Percentiles rank a stretch among this genome's conserved stretches.
These are phyloP conservation scores for Phytophthora pisi DNA, from an alignment of 352 stramenopile species.

Conservation along the genomic window DNA sequence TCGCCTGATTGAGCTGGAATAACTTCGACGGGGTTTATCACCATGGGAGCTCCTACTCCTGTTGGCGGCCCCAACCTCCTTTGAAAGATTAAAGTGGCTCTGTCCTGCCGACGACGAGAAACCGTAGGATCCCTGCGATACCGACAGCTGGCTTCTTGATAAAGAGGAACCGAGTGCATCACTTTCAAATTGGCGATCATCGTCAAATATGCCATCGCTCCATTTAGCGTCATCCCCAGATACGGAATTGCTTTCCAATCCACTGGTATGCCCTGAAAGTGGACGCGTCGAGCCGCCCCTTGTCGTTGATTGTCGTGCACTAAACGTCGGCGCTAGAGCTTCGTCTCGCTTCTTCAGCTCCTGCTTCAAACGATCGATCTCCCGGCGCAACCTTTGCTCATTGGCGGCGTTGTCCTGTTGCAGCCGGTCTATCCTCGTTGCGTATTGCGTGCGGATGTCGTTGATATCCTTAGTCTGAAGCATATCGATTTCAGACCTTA, in stretches of 20 bases:
- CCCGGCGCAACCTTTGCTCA: constrained; percentile 53
- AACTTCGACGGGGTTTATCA: constrained; percentile 10
- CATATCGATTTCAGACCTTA: constrained; percentile 68
- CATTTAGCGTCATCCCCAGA: constrained; percentile 26
- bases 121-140: constrained; percentile 32
- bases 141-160: constrained; percentile 64
- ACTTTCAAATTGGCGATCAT: constrained; percentile 36
- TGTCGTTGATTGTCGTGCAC: constrained; percentile 20
- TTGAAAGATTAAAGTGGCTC: constrained; percentile 24
- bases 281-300: constrained; percentile 1
- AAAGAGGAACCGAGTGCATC: constrained; percentile 51
- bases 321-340: constrained; percentile 14
- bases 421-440: constrained; percentile 50
- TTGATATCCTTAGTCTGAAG: constrained; percentile 70
- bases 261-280: constrained; percentile 17
- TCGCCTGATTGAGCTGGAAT: constrained; percentile 12
- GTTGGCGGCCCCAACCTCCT: constrained; percentile 16
- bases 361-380: constrained; percentile 61
- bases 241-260: constrained; percentile 29
- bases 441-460: constrained; percentile 51
- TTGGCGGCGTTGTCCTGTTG: constrained; percentile 50
- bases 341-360: constrained; percentile 50
- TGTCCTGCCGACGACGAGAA: constrained; percentile 21
- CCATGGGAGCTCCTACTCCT: constrained; percentile 4
- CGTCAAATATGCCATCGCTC: constrained; percentile 34